Evolutionary conservation across 371 early-diverging fungal genomes (phyloP).

Genomic region (Cokeromyces recurvatus): DNA sequence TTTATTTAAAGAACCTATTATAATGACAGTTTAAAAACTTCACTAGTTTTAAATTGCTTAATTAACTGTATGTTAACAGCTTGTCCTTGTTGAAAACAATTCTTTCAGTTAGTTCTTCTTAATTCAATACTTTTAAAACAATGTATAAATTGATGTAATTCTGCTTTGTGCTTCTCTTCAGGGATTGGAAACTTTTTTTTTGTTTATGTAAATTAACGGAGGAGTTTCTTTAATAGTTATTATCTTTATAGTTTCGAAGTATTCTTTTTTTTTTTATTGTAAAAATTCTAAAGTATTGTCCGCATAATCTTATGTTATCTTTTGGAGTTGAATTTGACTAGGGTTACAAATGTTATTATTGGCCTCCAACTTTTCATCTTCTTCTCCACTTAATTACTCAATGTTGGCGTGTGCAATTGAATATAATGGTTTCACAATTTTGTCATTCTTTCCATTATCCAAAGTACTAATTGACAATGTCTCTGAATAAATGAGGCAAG

Average conservation of each 20-base stretch:
- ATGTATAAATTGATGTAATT: no score
- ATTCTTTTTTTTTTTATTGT: slow-evolving; percentile 7
- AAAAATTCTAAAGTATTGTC: slow-evolving; percentile 4
- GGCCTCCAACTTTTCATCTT: slow-evolving; percentile 13
- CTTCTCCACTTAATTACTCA: slow-evolving; percentile 11
- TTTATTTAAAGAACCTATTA: no score
- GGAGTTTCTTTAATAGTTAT: slow-evolving; percentile 7
- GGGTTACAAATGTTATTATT: slow-evolving; percentile 5
- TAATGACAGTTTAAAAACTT: no score
- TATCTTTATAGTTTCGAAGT: slow-evolving; percentile 10
- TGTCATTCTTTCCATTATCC: slow-evolving; percentile 12
- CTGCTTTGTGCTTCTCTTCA: no score
- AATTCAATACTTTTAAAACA: no score
- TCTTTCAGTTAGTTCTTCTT: no score
- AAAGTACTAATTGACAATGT: no score
- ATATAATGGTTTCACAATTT: background rate
- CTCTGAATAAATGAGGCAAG: no score
- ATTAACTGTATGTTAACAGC: no score
- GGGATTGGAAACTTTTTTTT: background rate
- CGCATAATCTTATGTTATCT: slow-evolving; percentile 11
- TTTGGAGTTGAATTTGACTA: slow-evolving; percentile 9
- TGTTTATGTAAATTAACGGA: slow-evolving; percentile 5
- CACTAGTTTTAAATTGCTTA: no score
- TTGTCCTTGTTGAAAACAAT: no score
- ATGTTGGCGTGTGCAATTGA: slow-evolving; percentile 11